Evolutionary conservation across 768 basidiomycete genomes (phyloP), one percentile per base, ranked within the genome.

Genomic region (Fibroporia radiculosa): DNA sequence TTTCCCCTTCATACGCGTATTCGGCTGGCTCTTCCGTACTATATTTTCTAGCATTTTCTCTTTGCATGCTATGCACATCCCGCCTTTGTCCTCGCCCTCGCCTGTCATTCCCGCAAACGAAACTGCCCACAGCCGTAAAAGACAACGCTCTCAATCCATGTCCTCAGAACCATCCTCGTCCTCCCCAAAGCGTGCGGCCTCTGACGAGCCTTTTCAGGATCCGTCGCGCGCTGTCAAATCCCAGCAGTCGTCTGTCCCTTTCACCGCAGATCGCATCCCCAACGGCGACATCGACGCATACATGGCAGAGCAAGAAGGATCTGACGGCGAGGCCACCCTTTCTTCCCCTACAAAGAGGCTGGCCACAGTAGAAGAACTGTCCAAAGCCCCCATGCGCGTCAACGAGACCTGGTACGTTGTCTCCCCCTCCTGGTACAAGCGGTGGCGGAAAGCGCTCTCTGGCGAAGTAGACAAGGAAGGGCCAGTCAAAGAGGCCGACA

Each of bases 401-500:
- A 84, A 84, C 35, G 78, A 90, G 40, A 79, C 71, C 7, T 93
- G 90, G 90, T 91, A 78, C 64, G 65, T 93, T 39, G 70, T 93
- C 23, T 72, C 81, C 18, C 63, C 74, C 39, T 54, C 56, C 18
- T 95, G 91, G 91, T 86, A 75, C 68, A 74, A 74, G 47, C 75
- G 78, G 26, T 93, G 86, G 83, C 64, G 72, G 49, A 77, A 75
- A 54, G 88, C 86, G 10, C 82, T 82, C 56, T 72, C 76, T 0
- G 85, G 84, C 23, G 64, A 78, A 50, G 57, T 69, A 22, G 82
- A 84, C 69, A 89, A 86, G 64, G 72, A 82, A 55, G 84, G 79
- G 14, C 59, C 65, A 2, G 58, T 86, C 25, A 66, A 71, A 25
- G 82, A 86, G 60, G 62, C 73, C 19, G 73, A 82, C 48, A 60